Base-by-base conservation (phyloP, 768 basidiomycete genomes). In the Termitomyces sp. region DNA sequence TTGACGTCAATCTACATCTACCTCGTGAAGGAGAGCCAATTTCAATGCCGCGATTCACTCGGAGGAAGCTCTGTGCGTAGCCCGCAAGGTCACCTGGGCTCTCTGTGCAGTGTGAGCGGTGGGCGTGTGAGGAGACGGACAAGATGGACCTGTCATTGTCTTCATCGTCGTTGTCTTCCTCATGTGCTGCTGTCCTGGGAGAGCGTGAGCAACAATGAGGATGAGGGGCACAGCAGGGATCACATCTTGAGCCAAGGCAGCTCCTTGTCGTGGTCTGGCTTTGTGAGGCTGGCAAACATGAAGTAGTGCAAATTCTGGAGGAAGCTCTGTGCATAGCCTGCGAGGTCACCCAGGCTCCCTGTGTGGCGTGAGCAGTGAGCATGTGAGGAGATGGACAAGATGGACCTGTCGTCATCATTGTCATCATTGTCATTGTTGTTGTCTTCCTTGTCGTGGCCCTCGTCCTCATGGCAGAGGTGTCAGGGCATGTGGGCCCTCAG, bases 251-350 rank as follows among this genome's bases (percentile, higher is more conserved):
- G 68, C 84, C 92, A 89, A 67, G 96, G 95, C 46, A 96, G 71
- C 71, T 96, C 94, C 13, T 88, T 82, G 64, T 95, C 92, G 61
- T 91, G 88, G 66, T 95, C 93, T 0, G 91, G 91, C 65, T 93
- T 87, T 1, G 93, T 92, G 43, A 95, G 81, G 68, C 86, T 87
- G 28, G 94, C 93, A 67, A 93, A 95, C 91, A 95, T 95, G 72
- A 96, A 95, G 70, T 94, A 96, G 70, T 95, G 95, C 0, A 94
- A 94, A 65, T 95, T 93, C 69, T 94, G 92, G n/a, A 93, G 80
- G 70, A 86, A 93, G 23, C 78, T 82, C 56, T 84, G 79, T 1
- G 81, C 76, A 68, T 86, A 80, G 58, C 75, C 75, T 4, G 70
- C 68, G 30, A 69, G 63, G 30, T 74, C 72, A 5, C 71, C 73